These are phyloP conservation scores for Citrus inodora DNA, from an alignment of 345 rosid species.

Conservation along the genomic window DNA sequence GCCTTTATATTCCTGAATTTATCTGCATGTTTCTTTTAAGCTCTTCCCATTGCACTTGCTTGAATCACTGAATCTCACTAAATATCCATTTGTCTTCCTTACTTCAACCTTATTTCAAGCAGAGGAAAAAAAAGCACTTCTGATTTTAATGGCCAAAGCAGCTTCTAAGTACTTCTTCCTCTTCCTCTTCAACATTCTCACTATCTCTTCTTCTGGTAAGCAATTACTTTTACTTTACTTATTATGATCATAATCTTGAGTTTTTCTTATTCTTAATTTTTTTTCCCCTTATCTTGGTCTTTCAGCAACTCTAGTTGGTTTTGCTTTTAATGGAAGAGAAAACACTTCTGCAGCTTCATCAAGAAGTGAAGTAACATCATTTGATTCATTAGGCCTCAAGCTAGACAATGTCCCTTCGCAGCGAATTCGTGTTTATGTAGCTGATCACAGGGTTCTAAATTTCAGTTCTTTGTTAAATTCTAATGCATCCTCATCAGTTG, in stretches of 20 bases:
- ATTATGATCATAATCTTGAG: not conserved
- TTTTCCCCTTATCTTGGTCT: not conserved
- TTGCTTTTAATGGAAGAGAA: conserved; percentile 22
- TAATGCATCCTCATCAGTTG: conserved; percentile 15
- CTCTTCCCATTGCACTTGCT: not conserved
- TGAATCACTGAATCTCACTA: conserved; percentile 11
- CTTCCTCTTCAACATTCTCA: conserved; percentile 38
- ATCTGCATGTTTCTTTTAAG: conserved; percentile 27
- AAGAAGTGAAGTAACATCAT: conserved; percentile 14
- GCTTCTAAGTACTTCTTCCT: conserved; percentile 29
- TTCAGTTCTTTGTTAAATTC: conserved; percentile 9
- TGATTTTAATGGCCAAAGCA: conserved; percentile 40
- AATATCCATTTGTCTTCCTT: conserved; percentile 21
- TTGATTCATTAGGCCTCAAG: conserved; percentile 9
- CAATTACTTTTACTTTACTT: not conserved
- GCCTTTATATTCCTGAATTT: conserved; percentile 16
- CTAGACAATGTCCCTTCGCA: conserved; percentile 20
- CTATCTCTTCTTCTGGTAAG: conserved; percentile 38
- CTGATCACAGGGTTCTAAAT: conserved; percentile 18
- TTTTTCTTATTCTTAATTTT: not conserved
- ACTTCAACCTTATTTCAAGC: conserved; percentile 12
- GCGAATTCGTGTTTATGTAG: conserved; percentile 15
- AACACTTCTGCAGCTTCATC: conserved; percentile 11
- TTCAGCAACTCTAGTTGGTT: conserved; percentile 38
- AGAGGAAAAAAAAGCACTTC: not conserved